phyloP scores from a whole-genome alignment of 371 early-diverging fungal species.

The Lichtheimia corymbifera region DNA sequence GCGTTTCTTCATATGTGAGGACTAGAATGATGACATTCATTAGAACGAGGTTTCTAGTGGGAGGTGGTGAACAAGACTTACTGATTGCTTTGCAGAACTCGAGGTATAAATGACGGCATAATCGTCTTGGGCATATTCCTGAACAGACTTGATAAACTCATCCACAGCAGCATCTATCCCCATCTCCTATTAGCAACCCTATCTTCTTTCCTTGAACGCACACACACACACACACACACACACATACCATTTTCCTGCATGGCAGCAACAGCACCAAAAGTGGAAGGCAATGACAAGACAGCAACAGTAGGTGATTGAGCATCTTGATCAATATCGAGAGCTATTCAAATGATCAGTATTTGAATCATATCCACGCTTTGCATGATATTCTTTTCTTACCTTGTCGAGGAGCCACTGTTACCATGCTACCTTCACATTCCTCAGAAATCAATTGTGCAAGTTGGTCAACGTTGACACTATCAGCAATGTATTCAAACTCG shows the following conservation, averaged over 20 bases:
- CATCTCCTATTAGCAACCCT: neutral
- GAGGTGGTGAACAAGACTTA: constrained; percentile 3
- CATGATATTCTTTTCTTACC: neutral
- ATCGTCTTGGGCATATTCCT: constrained; percentile 30
- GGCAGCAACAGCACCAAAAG: constrained; percentile 17
- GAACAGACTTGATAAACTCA: constrained; percentile 26
- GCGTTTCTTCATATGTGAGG: constrained; percentile 15
- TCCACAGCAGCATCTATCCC: constrained; percentile 34
- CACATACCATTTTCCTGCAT: constrained; percentile 39
- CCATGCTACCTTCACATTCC: constrained; percentile 28
- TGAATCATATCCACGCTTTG: too few species aligned
- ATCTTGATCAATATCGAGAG: constrained; percentile 5
- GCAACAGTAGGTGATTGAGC: constrained; percentile 9
- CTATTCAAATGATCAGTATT: too few species aligned
- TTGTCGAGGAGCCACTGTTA: neutral
- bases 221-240: neutral
- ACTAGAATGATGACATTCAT: neutral
- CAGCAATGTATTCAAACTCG: constrained; percentile 40
- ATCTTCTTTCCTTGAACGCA: neutral
- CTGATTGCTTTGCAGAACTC: constrained; percentile 32
- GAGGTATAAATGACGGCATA: constrained; percentile 53
- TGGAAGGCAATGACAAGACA: constrained; percentile 28
- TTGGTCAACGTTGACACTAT: constrained; percentile 32
- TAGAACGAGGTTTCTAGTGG: neutral
- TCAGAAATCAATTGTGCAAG: constrained; percentile 30